Percentiles rank a stretch among this genome's conserved stretches.
Evolutionary conservation across 352 stramenopile species (phyloP).

Genomic region (Globisporangium uncinulatum): DNA sequence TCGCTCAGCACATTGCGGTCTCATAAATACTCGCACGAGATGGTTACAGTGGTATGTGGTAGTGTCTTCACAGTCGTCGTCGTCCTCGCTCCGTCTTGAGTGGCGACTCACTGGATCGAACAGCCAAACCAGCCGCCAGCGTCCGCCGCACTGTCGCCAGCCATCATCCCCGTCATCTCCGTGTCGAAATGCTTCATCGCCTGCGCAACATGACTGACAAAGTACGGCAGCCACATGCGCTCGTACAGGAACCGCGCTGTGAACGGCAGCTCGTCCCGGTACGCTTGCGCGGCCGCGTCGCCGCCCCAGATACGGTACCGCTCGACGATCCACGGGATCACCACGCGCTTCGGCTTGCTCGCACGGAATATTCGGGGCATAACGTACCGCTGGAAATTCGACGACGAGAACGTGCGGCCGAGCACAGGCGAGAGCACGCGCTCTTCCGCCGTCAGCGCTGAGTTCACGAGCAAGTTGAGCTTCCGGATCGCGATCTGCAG

Average conservation of each 20-base stretch:
- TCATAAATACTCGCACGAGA: conserved; percentile 10
- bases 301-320: conserved; percentile 66
- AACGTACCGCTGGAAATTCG: conserved; percentile 67
- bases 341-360: conserved; percentile 55
- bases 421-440: conserved; percentile 50
- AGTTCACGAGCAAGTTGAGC: conserved; percentile 63
- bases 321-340: conserved; percentile 82
- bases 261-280: conserved; percentile 71
- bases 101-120: conserved; percentile 35
- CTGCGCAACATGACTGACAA: conserved; percentile 52
- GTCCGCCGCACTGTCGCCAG: conserved; percentile 14
- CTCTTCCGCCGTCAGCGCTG: conserved; percentile 67
- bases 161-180: conserved; percentile 23
- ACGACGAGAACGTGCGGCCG: conserved; percentile 58
- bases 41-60: not conserved
- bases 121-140: conserved; percentile 60
- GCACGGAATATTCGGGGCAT: conserved; percentile 68
- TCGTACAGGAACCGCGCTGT: conserved; percentile 74
- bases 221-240: conserved; percentile 73
- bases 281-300: conserved; percentile 44
- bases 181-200: conserved; percentile 70
- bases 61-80: not conserved
- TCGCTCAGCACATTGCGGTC: conserved; percentile 2
- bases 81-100: not conserved
- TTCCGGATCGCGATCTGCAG: conserved; percentile 70